Evolutionary conservation across 805 yeast genomes (phyloP).

Genomic region (Limtongia smithiae): DNA sequence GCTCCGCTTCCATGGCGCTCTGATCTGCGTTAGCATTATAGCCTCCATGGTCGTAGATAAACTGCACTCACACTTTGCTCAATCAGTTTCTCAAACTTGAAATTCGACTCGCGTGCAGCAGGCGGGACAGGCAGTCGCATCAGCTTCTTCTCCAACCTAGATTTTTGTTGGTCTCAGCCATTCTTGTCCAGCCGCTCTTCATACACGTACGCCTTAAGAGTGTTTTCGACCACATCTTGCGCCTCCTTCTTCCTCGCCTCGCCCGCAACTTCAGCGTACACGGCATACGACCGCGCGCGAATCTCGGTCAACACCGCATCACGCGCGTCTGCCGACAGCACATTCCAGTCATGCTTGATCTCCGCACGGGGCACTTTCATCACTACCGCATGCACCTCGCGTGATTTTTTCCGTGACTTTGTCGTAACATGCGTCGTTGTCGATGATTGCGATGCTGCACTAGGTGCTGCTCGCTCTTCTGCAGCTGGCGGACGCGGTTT

Average conservation of each 20-base stretch:
- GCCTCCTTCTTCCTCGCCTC: slow-evolving; percentile 16
- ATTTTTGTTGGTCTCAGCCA: too few species aligned
- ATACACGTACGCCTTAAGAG: slow-evolving; percentile 9
- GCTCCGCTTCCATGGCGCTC: slow-evolving; percentile 11
- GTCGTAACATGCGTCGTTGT: too few species aligned
- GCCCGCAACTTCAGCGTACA: slow-evolving; percentile 2
- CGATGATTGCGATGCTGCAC: too few species aligned
- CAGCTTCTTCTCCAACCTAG: slow-evolving; percentile 14
- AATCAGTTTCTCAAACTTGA: slow-evolving; percentile 19
- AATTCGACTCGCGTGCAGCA: slow-evolving; percentile 15
- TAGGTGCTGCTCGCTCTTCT: too few species aligned
- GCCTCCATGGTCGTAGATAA: neutral
- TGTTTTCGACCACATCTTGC: slow-evolving; percentile 10
- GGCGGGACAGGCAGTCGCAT: slow-evolving; percentile 21
- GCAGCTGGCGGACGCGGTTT: too few species aligned
- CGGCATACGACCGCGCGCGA: slow-evolving; percentile 13
- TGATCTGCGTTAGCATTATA: neutral
- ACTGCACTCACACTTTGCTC: slow-evolving; percentile 14
- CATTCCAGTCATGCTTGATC: slow-evolving; percentile 12
- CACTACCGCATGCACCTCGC: slow-evolving; percentile 4
- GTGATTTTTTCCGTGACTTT: too few species aligned
- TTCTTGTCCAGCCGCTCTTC: too few species aligned
- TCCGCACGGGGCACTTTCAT: slow-evolving; percentile 6
- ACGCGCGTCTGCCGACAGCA: slow-evolving; percentile 11
- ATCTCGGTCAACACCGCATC: slow-evolving; percentile 13